phyloP scores from a whole-genome alignment of 2,329 filamentous ascomycete species.

The Didymella lethalis region DNA sequence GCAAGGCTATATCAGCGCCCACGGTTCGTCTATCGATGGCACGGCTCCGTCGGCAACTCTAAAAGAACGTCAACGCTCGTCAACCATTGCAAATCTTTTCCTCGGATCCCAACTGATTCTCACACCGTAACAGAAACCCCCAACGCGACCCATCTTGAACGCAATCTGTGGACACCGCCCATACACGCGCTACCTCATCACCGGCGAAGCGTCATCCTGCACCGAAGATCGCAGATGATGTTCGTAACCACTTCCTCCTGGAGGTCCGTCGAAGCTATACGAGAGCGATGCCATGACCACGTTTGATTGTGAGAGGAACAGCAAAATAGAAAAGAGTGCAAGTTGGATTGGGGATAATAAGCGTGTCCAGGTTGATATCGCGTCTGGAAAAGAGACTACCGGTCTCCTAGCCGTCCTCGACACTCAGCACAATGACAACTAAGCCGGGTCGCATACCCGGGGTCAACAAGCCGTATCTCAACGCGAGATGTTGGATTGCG shows the following conservation, averaged over 20 bases:
- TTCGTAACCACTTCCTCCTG: background rate
- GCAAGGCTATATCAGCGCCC: slow-evolving; percentile 6
- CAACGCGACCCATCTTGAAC: background rate
- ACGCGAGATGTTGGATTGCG: background rate
- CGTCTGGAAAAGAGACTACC: background rate
- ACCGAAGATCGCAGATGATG: background rate
- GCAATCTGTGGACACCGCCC: background rate
- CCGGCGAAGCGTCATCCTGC: background rate
- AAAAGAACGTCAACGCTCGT: slow-evolving; percentile 15
- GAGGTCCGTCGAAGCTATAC: background rate
- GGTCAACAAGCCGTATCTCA: background rate
- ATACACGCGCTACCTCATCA: background rate
- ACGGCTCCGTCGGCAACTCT: slow-evolving; percentile 20
- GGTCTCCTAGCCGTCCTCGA: background rate
- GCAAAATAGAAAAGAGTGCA: background rate
- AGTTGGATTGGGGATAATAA: background rate
- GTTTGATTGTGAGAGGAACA: background rate
- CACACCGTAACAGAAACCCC: background rate
- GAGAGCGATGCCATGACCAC: background rate
- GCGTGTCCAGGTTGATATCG: background rate
- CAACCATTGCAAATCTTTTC: background rate
- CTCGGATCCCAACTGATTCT: no score
- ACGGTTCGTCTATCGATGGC: slow-evolving; percentile 1
- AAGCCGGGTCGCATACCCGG: background rate
- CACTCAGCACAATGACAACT: background rate